Percentiles rank a stretch among this genome's conserved stretches.
Evolutionary conservation across 495 filamentous ascomycete genomes (phyloP).

Genomic region (Jackrogersella multiformis): DNA sequence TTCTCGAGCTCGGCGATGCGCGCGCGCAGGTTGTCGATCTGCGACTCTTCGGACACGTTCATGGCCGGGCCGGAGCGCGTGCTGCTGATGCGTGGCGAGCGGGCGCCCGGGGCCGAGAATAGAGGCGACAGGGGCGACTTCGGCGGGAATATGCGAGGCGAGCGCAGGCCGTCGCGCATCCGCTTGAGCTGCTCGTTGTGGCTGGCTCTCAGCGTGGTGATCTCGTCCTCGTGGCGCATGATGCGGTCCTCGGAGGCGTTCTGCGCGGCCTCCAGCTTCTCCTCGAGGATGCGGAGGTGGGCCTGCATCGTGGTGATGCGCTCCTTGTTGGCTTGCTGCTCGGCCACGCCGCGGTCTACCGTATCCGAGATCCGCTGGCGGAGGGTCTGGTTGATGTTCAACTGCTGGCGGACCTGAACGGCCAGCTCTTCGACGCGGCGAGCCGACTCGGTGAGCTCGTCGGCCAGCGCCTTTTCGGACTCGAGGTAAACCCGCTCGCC

Average conservation of each 20-base stretch:
- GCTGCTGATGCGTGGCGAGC: constrained; percentile 58
- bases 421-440: constrained; percentile 81
- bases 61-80: constrained; percentile 53
- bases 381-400: constrained; percentile 77
- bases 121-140: constrained; percentile 73
- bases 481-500: constrained; percentile 69
- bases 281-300: constrained; percentile 81
- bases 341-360: constrained; percentile 84
- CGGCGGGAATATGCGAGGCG: constrained; percentile 55
- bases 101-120: constrained; percentile 55
- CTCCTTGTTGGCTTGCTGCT: constrained; percentile 78
- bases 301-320: constrained; percentile 85
- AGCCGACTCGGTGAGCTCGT: constrained; percentile 74
- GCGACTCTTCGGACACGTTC: constrained; percentile 63
- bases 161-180: constrained; percentile 64
- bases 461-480: constrained; percentile 68
- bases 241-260: constrained; percentile 86
- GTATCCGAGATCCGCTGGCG: constrained; percentile 85
- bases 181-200: constrained; percentile 82
- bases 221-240: constrained; percentile 84
- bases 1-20: constrained; percentile 83
- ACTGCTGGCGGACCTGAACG: constrained; percentile 76
- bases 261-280: constrained; percentile 83
- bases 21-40: constrained; percentile 77
- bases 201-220: constrained; percentile 75